phyloP scores from a whole-genome alignment of 108 stramenopile genomes.

The Cylindrotheca fusiformis region DNA sequence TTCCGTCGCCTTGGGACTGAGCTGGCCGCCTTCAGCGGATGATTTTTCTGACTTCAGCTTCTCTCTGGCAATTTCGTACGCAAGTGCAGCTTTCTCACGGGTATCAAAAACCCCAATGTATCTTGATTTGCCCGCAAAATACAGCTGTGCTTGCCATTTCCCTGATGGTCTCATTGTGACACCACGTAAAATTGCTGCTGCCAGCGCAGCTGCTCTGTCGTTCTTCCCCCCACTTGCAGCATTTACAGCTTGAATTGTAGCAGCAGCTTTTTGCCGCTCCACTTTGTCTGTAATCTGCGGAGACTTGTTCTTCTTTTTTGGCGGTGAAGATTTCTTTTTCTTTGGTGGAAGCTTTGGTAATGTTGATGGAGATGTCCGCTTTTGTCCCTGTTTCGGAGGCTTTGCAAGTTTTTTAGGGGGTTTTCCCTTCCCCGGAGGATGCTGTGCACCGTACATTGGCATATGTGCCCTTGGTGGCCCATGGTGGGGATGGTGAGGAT shows the following conservation, averaged over 20 bases:
- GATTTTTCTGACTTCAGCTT: conserved; percentile 44
- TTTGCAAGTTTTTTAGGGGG: conserved; percentile 13
- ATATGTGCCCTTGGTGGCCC: conserved; percentile 34
- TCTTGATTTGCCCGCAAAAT: conserved; percentile 78
- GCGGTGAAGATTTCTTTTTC: conserved; percentile 36
- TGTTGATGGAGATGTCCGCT: conserved; percentile 14
- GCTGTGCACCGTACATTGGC: conserved; percentile 44
- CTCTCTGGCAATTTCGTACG: conserved; percentile 81
- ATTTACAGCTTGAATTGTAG: conserved; percentile 52
- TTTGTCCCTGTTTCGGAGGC: conserved; percentile 7
- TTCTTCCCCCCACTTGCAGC: conserved; percentile 61
- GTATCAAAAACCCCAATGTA: conserved; percentile 86
- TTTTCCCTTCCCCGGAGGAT: conserved; percentile 25
- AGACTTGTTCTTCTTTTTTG: conserved; percentile 45
- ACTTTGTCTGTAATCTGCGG: conserved; percentile 36
- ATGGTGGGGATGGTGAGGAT: conserved; percentile 33
- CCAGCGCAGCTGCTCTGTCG: conserved; percentile 68
- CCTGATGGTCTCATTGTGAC: conserved; percentile 85
- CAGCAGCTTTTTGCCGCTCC: conserved; percentile 55
- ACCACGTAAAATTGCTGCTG: conserved; percentile 70
- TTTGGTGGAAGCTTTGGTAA: conserved; percentile 14
- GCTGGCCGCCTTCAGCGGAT: conserved; percentile 23
- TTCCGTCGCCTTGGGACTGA: conserved; percentile 60
- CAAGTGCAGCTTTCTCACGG: conserved; percentile 68
- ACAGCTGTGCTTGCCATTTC: conserved; percentile 89